phyloP scores from a whole-genome alignment of 108 stramenopile species.

The Poteriospumella lacustris region DNA sequence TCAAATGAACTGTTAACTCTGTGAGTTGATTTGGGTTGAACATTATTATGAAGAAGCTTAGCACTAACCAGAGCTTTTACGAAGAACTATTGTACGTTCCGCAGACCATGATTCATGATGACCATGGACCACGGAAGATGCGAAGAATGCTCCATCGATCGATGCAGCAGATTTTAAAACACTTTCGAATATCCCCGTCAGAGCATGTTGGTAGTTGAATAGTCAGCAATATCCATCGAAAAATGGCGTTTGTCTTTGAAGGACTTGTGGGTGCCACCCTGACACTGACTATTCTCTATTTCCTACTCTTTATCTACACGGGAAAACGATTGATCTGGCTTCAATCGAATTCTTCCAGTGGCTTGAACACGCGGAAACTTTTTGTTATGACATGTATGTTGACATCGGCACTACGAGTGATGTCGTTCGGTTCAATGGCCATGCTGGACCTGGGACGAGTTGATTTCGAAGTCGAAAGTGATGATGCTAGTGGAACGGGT shows the following conservation, averaged over 20 bases:
- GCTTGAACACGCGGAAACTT: conserved; percentile 59
- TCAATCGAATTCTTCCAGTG: conserved; percentile 34
- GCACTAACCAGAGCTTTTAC: too few species aligned
- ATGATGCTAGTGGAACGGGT: conserved; percentile 33
- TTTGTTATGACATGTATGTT: conserved; percentile 68
- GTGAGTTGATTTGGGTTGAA: too few species aligned
- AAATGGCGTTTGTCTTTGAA: conserved; percentile 35
- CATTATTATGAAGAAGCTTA: too few species aligned
- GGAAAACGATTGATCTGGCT: not conserved
- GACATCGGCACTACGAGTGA: conserved; percentile 65
- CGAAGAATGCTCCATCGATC: too few species aligned
- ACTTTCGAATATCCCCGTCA: too few species aligned
- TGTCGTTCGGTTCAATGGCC: conserved; percentile 72
- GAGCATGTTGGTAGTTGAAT: too few species aligned
- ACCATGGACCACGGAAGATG: too few species aligned
- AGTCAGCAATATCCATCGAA: too few species aligned
- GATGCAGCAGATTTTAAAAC: too few species aligned
- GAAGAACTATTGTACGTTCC: too few species aligned
- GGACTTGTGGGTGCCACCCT: conserved; percentile 42
- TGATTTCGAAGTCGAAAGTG: conserved; percentile 55
- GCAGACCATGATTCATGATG: too few species aligned
- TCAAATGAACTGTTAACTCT: too few species aligned
- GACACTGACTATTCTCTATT: conserved; percentile 43
- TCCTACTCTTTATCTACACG: conserved; percentile 17
- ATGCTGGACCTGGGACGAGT: conserved; percentile 69